These are phyloP conservation scores for Suillus subluteus DNA, from an alignment of 768 basidiomycete genomes.

Conservation along the genomic window DNA sequence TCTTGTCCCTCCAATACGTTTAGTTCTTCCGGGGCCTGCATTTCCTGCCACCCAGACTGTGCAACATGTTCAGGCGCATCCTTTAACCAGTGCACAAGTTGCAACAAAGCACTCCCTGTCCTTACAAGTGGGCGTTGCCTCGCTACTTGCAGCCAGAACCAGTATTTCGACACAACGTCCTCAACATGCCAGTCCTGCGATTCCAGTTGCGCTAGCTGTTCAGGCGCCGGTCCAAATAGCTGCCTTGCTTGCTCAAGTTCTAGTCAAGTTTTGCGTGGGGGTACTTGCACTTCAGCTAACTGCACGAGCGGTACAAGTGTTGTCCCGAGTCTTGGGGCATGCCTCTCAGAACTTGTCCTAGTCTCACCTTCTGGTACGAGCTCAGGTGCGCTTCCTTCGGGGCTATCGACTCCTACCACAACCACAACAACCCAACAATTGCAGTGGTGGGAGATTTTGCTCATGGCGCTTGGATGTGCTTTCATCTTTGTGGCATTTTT, in stretches of 20 bases:
- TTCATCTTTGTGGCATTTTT: conserved; percentile 74
- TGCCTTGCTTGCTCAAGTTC: conserved; percentile 78
- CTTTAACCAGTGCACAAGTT: conserved; percentile 80
- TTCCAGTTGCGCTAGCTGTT: conserved; percentile 77
- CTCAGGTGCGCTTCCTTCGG: conserved; percentile 50
- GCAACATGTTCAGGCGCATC: conserved; percentile 78
- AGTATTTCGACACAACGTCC: conserved; percentile 72
- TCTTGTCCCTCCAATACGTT: conserved; percentile 78
- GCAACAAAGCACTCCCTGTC: conserved; percentile 69
- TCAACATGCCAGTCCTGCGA: conserved; percentile 74
- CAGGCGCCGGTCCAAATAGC: conserved; percentile 62
- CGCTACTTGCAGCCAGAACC: conserved; percentile 69
- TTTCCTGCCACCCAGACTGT: conserved; percentile 86
- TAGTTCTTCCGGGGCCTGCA: conserved; percentile 64
- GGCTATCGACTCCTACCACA: conserved; percentile 55
- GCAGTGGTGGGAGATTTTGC: conserved; percentile 83
- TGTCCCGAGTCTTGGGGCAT: conserved; percentile 73
- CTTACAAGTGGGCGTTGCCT: conserved; percentile 78
- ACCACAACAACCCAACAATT: conserved; percentile 43
- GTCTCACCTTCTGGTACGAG: conserved; percentile 48
- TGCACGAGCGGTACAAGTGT: conserved; percentile 61
- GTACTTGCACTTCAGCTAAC: conserved; percentile 64
- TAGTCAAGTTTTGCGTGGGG: conserved; percentile 60
- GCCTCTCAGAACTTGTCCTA: conserved; percentile 76
- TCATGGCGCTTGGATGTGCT: conserved; percentile 81